Evolutionary conservation across 2,329 filamentous ascomycete genomes (phyloP).

Genomic region (Xylaria hypoxylon): DNA sequence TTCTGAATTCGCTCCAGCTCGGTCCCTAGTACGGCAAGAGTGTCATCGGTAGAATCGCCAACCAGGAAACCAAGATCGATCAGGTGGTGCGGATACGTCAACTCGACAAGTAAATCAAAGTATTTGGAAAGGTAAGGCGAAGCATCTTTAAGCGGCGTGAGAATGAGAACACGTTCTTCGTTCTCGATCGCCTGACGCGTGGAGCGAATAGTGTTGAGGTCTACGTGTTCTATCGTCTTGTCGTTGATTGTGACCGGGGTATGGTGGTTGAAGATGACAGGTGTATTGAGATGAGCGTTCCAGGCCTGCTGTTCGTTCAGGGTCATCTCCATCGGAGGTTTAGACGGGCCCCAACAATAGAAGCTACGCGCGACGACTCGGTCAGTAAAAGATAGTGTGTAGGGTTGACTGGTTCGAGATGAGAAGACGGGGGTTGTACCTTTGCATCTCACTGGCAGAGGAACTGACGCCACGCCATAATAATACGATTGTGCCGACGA

Average conservation of each 20-base stretch:
- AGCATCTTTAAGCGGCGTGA: slow-evolving; percentile 94
- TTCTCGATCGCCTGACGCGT: slow-evolving; percentile 82
- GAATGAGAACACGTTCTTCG: slow-evolving; percentile 87
- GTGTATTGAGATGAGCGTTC: slow-evolving; percentile 89
- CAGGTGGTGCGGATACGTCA: slow-evolving; percentile 93
- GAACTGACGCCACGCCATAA: slow-evolving; percentile 88
- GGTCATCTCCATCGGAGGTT: slow-evolving; percentile 96
- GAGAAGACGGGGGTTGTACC: slow-evolving; percentile 62
- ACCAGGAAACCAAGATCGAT: slow-evolving; percentile 97
- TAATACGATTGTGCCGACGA: slow-evolving; percentile 78
- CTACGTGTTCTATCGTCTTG: slow-evolving; percentile 79
- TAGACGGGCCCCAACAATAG: slow-evolving; percentile 95
- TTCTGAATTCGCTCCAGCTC: slow-evolving; percentile 92
- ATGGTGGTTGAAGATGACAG: slow-evolving; percentile 96
- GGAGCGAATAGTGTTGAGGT: slow-evolving; percentile 87
- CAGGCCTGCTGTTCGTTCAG: slow-evolving; percentile 90
- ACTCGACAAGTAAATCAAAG: slow-evolving; percentile 89
- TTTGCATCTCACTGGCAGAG: slow-evolving; percentile 89
- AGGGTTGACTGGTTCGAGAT: slow-evolving; percentile 13
- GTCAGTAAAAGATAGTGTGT: slow-evolving; percentile 40
- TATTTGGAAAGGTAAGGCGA: slow-evolving; percentile 85
- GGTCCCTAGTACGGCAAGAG: slow-evolving; percentile 82
- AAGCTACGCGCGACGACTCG: slow-evolving; percentile 69
- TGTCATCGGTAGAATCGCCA: slow-evolving; percentile 91
- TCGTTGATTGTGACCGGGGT: slow-evolving; percentile 86